Percentiles rank a stretch among this genome's conserved stretches.
Evolutionary conservation across 257 asterid species (phyloP).

Genomic region (Penstemon eatonii): DNA sequence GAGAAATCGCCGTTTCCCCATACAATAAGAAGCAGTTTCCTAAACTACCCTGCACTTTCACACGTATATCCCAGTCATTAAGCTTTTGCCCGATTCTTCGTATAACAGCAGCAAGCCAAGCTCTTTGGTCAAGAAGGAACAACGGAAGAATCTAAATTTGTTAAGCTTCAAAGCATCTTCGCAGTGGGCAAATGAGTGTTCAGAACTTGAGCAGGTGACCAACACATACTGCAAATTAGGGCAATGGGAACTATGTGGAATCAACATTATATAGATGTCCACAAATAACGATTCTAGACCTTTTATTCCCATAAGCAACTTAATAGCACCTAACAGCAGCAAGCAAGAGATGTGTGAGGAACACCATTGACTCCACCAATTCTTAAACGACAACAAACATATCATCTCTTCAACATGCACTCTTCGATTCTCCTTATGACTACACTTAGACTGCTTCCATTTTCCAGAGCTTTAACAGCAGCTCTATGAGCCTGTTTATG

Average conservation of each 20-base stretch:
- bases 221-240: not conserved
- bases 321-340: not conserved
- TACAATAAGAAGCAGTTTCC: not conserved
- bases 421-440: slow-evolving; percentile 78
- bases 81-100: no score
- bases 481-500: slow-evolving; percentile 83
- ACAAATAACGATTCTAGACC: not conserved
- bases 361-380: slow-evolving; percentile 3
- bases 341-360: slow-evolving; percentile 11
- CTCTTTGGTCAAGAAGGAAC: not conserved
- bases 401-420: slow-evolving; percentile 47
- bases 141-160: not conserved
- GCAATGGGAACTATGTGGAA: not conserved
- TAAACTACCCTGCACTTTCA: not conserved
- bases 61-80: not conserved
- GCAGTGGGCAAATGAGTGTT: not conserved
- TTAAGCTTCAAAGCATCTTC: not conserved
- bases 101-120: no score
- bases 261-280: not conserved
- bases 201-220: not conserved
- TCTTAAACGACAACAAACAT: slow-evolving; percentile 20
- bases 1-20: not conserved
- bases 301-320: not conserved
- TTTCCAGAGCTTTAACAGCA: slow-evolving; percentile 73
- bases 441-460: slow-evolving; percentile 63